Conservation (phyloP, 352 stramenopile species). For the Phytophthora ramorum region DNA sequence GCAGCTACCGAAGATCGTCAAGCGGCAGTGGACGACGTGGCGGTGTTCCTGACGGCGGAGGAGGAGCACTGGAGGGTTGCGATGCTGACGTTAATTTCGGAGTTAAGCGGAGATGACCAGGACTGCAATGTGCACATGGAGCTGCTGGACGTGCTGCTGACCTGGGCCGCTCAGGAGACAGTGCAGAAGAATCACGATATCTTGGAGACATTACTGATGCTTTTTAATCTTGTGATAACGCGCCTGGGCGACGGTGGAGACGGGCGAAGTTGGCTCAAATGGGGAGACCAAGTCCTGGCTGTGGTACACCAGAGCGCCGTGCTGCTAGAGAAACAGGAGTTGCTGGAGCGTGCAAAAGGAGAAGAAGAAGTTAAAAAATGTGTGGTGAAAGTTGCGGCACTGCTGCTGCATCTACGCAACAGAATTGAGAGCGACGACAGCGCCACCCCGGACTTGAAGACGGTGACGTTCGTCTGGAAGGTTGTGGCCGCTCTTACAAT, state of each 20-base stretch:
- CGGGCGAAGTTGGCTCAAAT: constrained; percentile 33
- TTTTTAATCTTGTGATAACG: constrained; percentile 23
- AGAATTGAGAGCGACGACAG: constrained; percentile 22
- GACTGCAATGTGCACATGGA: constrained; percentile 20
- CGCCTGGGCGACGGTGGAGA: constrained; percentile 23
- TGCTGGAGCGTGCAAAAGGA: neutral
- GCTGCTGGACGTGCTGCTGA: constrained; percentile 29
- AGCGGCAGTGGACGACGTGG: constrained; percentile 22
- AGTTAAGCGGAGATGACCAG: constrained; percentile 15
- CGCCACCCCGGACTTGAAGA: constrained; percentile 37
- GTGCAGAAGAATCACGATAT: constrained; percentile 5
- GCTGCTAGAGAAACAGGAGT: constrained; percentile 10
- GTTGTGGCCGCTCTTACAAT: constrained; percentile 18
- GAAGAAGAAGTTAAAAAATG: neutral
- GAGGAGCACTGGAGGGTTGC: constrained; percentile 19
- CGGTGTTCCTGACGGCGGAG: constrained; percentile 25
- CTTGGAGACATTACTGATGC: constrained; percentile 13
- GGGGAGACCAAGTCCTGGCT: constrained; percentile 33
- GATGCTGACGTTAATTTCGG: constrained; percentile 25
- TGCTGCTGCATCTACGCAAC: constrained; percentile 33
- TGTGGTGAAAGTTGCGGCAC: constrained; percentile 22
- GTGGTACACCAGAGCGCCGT: constrained; percentile 21
- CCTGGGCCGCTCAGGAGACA: constrained; percentile 5
- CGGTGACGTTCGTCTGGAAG: constrained; percentile 62
- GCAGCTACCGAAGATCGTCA: constrained; percentile 6